Percentiles rank a stretch among this genome's conserved stretches.
Evolutionary conservation across 2,329 filamentous ascomycete species (phyloP).

Genomic region (Ilyonectria mors-panacis): DNA sequence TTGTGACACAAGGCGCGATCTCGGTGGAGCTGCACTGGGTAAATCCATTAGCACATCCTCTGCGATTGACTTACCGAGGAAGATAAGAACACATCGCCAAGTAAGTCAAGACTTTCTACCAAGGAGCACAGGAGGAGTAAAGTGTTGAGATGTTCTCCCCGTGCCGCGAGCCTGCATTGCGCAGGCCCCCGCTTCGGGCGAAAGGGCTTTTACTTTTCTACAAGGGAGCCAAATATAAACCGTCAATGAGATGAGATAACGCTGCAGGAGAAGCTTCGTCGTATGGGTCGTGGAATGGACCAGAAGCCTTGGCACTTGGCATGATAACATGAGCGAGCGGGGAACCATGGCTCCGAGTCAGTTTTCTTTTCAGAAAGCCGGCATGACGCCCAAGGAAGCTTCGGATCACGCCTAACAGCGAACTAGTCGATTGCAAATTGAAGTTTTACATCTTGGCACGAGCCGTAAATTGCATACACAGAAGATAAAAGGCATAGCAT

Average conservation of each 20-base stretch:
- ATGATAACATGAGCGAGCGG: not conserved
- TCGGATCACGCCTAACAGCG: not conserved
- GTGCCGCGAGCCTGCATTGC: not conserved
- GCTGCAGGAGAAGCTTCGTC: not conserved
- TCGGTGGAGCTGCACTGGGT: not conserved
- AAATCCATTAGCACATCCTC: not conserved
- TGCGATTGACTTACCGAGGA: not conserved
- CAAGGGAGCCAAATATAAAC: not conserved
- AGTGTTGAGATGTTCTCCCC: not conserved
- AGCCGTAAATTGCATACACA: not conserved
- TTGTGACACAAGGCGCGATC: not conserved
- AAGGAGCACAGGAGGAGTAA: not conserved
- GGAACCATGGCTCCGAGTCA: not conserved
- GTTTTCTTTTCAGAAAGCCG: not conserved
- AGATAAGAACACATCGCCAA: conserved; percentile 2
- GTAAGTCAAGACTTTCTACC: conserved; percentile 4
- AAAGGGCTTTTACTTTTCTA: not conserved
- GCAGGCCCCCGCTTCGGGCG: not conserved
- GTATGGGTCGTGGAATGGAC: not conserved
- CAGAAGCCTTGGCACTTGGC: conserved; percentile 10
- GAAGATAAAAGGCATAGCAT: not conserved
- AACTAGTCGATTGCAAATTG: not conserved
- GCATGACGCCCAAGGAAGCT: not conserved
- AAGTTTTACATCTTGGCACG: not conserved
- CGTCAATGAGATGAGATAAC: not conserved